These are phyloP conservation scores for Verticillium nonalfalfae DNA, from an alignment of 2,329 filamentous ascomycete genomes.

Conservation along the genomic window DNA sequence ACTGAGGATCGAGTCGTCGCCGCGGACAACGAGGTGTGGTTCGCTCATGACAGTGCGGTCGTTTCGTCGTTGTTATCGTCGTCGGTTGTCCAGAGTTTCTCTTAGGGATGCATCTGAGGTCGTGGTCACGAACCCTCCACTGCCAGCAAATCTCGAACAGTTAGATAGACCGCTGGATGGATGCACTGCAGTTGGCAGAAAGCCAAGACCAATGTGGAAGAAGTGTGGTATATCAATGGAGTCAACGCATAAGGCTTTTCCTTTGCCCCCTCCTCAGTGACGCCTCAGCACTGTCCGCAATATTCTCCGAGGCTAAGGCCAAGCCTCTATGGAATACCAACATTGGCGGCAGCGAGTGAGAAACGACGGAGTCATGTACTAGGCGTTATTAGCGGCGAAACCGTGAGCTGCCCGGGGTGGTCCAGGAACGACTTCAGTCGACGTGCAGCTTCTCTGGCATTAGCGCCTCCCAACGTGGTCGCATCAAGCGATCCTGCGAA, in stretches of 20 bases:
- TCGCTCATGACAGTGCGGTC: not conserved
- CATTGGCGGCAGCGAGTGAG: not conserved
- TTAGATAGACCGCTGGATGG: not conserved
- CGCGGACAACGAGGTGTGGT: constrained; percentile 12
- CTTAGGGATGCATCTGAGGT: not conserved
- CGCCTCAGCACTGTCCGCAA: not conserved
- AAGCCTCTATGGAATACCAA: not conserved
- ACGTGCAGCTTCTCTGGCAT: not conserved
- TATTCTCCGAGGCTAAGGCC: not conserved
- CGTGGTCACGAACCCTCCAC: not conserved
- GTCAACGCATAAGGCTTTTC: not conserved
- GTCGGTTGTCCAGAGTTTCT: not conserved
- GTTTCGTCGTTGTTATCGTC: not conserved
- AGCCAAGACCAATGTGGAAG: not conserved
- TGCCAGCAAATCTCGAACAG: not conserved
- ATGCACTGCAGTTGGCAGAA: not conserved
- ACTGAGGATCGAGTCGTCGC: constrained; percentile 19
- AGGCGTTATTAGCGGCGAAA: not conserved
- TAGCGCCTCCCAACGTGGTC: not conserved
- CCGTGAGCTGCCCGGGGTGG: not conserved
- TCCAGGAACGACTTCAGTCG: not conserved
- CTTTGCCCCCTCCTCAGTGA: not conserved
- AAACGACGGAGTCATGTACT: not conserved
- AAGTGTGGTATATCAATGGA: not conserved
- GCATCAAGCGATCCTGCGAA: not conserved